These are phyloP conservation scores for Cladosporium sp. DNA, from an alignment of 2,329 filamentous ascomycete species.

Conservation along the genomic window DNA sequence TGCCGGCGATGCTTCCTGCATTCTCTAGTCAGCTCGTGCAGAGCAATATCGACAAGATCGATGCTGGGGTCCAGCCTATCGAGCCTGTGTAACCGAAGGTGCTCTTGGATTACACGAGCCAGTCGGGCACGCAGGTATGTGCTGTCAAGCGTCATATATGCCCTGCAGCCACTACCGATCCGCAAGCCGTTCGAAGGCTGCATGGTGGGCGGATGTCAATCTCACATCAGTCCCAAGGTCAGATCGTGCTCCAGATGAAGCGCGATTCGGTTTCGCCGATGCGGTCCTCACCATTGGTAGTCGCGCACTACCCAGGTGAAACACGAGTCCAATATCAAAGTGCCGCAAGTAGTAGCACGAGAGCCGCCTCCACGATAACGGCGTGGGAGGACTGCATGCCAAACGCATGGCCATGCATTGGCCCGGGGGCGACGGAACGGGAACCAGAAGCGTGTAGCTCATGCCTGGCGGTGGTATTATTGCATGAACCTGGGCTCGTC, in stretches of 20 bases:
- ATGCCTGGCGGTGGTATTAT: constrained; percentile 15
- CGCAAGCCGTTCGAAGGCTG: constrained; percentile 15
- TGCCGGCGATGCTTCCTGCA: not conserved
- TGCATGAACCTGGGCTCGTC: constrained; percentile 25
- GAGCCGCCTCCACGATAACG: constrained; percentile 28
- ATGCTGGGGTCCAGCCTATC: constrained; percentile 22
- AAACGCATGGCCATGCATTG: constrained; percentile 15
- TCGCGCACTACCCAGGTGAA: constrained; percentile 19
- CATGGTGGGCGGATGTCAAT: constrained; percentile 20
- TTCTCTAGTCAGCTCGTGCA: constrained; percentile 26
- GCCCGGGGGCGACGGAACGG: constrained; percentile 13
- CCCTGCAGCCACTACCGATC: constrained; percentile 28
- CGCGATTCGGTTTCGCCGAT: constrained; percentile 18
- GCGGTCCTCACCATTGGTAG: constrained; percentile 19
- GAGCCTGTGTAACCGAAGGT: constrained; percentile 27
- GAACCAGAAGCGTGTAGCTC: constrained; percentile 6
- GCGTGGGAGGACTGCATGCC: constrained; percentile 18
- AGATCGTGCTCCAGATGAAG: constrained; percentile 16
- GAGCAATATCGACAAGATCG: constrained; percentile 19
- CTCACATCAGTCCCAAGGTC: constrained; percentile 14
- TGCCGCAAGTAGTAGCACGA: constrained; percentile 23
- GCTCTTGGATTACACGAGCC: constrained; percentile 21
- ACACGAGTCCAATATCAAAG: constrained; percentile 19
- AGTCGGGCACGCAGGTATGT: constrained; percentile 26
- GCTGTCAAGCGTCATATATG: constrained; percentile 29